Base-by-base conservation (phyloP, 1,139 yeast genomes). In the Hansenula lynferdii region DNA sequence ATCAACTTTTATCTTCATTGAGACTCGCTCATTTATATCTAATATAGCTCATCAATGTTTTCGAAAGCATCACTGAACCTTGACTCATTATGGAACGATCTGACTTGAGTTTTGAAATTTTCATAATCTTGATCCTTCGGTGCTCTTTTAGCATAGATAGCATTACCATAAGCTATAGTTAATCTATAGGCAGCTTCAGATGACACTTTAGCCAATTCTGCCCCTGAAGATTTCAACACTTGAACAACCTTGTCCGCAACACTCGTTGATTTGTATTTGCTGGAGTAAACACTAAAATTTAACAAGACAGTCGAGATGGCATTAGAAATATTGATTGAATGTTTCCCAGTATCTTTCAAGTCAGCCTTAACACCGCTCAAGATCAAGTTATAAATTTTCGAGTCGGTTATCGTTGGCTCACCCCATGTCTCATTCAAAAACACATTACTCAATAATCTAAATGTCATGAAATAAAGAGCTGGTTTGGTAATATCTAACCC, bases 171-270 rank as follows among this genome's bases (percentile, higher is more conserved):
- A 0, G 82, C 77, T 24, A 80, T 65, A 9, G 70, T 45, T 16
- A 75, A 48, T 44, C 89, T 66, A 56, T 80, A 81, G 0, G 70
- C 65, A 2, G 84, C 71, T 53, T 81, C 89, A n/a, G 70, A 60
- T 3, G 59, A 55, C 4, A 49, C 45, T 28, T 47, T 49, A 23
- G 53, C 50, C 50, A 71, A 38, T 37, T 48, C 46, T 14, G 53
- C 33, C 11, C 56, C 36, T 28, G 34, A 17, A 17, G 37, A 40
- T 15, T 57, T 52, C 43, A 56, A 48, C 28, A 54, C 50, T 6
- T 44, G 47, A 31, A 56, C 49, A 28, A 64, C 41, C 18, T 57
- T 57, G 35, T 57, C 55, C 14, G 60, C 46, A 37, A 61, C 27
- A 28, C 54, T 40, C 31, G 51, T 23, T 26, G 60, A 38, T 28